These are phyloP conservation scores for Malassezia obtusa DNA, from an alignment of 1,284 basidiomycete genomes.

Conservation along the genomic window DNA sequence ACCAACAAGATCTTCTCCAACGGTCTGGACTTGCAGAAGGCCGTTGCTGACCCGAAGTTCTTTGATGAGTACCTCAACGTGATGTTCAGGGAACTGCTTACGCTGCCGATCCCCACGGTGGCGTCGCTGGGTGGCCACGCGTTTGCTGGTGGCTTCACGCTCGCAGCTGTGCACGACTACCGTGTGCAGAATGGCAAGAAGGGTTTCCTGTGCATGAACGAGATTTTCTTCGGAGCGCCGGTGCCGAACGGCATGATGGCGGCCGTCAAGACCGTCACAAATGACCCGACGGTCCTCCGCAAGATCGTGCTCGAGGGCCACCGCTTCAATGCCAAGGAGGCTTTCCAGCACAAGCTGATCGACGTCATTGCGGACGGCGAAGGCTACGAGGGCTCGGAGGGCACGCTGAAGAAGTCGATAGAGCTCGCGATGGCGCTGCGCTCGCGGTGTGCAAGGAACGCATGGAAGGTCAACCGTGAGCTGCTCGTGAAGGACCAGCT, in stretches of 20 bases:
- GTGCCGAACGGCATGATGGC: slow-evolving; percentile 50
- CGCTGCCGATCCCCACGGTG: slow-evolving; percentile 56
- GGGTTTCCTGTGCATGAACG: slow-evolving; percentile 69
- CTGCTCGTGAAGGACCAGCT: slow-evolving; percentile 28
- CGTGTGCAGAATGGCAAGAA: slow-evolving; percentile 75
- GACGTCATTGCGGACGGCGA: slow-evolving; percentile 58
- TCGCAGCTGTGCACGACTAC: slow-evolving; percentile 76
- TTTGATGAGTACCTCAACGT: slow-evolving; percentile 53
- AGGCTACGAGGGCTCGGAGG: slow-evolving; percentile 51
- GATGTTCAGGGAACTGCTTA: slow-evolving; percentile 49
- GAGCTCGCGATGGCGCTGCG: slow-evolving; percentile 49
- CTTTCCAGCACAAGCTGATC: slow-evolving; percentile 60
- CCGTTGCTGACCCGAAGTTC: slow-evolving; percentile 60
- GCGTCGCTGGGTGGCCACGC: slow-evolving; percentile 85
- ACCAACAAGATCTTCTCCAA: slow-evolving; percentile 35
- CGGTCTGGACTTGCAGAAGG: slow-evolving; percentile 65
- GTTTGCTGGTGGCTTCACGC: slow-evolving; percentile 74
- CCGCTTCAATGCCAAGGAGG: slow-evolving; percentile 67
- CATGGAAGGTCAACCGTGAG: slow-evolving; percentile 53
- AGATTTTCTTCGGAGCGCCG: slow-evolving; percentile 50
- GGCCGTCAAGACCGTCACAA: slow-evolving; percentile 61
- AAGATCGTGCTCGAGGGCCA: slow-evolving; percentile 73
- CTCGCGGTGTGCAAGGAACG: slow-evolving; percentile 50
- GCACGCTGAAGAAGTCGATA: slow-evolving; percentile 54
- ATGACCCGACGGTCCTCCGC: slow-evolving; percentile 58